Evolutionary conservation across 176 grass and related monocot genomes (phyloP), one percentile per base, ranked within the genome.

Genomic region (Ensete ventricosum): DNA sequence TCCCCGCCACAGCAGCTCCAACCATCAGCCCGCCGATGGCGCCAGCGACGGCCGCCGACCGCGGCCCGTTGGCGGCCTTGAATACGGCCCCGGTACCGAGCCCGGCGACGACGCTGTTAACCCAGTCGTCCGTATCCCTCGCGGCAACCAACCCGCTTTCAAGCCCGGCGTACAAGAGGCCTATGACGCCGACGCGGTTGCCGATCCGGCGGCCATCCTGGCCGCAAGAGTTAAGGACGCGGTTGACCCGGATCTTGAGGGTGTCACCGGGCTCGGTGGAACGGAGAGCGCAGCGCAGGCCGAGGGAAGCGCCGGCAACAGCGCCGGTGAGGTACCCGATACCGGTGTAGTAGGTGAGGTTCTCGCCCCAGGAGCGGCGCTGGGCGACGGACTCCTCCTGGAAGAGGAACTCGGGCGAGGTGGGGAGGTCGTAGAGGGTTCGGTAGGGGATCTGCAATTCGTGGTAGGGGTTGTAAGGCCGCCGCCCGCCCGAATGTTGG

Each of bases 301-400:
- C 69, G 69, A 72, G 2, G 0, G 69, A 53, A 19, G 69, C 69
- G 19, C 69, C 50, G 3, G 69, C 50, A 16, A 4, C 10, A n/a
- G 69, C 48, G 10, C 50, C 69, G n/a, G 69, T 17, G 10, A 72
- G 69, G 69, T 72, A 72, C 10, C 69, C 69, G 2, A 72, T 53
- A 51, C 70, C 70, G 21, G 50, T 72, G n/a, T 53, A 72, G 51
- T 72, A 72, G 70, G 70, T 72, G 70, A 72, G 70, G 50, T 72
- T 72, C 51, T 72, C 70, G n/a, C 70, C 70, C 70, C 70, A 72
- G 51, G 50, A 72, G 50, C 70, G 70, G n/a, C 70, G 50, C 70
- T 72, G 70, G 1, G 50, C 51, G 50, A 26, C 27, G 50, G 70
- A 54, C 51, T 72, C 50, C 20, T 72, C 70, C 70, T 72, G 51